phyloP scores from a whole-genome alignment of 2,329 filamentous ascomycete species.

The Colletotrichum tropicale region DNA sequence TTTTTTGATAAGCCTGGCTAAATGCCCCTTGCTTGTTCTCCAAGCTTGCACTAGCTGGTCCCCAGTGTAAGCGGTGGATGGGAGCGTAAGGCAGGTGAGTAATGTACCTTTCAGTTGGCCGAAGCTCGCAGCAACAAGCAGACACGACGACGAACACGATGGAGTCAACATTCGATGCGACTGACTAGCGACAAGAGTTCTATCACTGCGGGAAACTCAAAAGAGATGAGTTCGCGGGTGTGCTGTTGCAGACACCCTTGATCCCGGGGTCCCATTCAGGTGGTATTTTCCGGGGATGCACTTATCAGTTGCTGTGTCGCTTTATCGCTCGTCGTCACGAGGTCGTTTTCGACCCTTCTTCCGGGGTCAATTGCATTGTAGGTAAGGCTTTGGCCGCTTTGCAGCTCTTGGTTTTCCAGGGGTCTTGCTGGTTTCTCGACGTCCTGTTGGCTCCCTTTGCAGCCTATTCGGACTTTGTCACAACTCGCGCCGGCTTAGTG shows the following conservation, averaged over 20 bases:
- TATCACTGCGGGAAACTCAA: background rate
- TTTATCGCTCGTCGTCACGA: conserved; percentile 3
- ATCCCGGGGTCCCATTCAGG: conserved; percentile 9
- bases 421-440: background rate
- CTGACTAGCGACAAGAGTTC: background rate
- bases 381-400: background rate
- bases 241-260: conserved; percentile 1
- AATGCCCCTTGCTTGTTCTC: background rate
- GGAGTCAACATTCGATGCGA: background rate
- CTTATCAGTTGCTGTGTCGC: background rate
- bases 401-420: background rate
- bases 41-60: background rate
- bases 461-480: conserved; percentile 1
- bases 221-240: conserved; percentile 4
- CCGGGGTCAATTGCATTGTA: background rate
- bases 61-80: background rate
- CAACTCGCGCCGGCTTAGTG: background rate
- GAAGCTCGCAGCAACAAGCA: background rate
- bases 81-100: background rate
- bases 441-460: conserved; percentile 5
- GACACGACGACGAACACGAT: background rate
- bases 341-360: background rate
- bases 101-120: conserved; percentile 2
- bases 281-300: conserved; percentile 15
- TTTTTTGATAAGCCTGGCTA: background rate